phyloP scores from a whole-genome alignment of 228 moss, liverwort and hornwort genomes.

The Sphagnum fallax region DNA sequence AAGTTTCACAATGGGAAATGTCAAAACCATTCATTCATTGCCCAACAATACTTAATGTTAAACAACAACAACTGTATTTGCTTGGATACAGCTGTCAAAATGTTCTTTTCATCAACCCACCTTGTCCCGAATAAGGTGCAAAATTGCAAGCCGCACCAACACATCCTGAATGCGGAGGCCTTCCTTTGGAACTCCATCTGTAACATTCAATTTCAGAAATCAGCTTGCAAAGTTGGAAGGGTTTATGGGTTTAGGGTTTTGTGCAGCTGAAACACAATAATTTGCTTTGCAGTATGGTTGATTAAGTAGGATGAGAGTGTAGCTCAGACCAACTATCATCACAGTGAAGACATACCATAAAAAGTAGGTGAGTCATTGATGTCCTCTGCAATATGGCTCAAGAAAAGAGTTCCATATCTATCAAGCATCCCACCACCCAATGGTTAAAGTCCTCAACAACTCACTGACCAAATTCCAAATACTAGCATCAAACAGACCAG shows the following conservation, averaged over 20 bases:
- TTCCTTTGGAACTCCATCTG: conserved; percentile 99
- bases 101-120: conserved; percentile 10
- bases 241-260: too few species aligned
- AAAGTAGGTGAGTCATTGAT: conserved; percentile 71
- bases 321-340: background rate
- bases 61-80: background rate
- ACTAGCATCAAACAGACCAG: too few species aligned
- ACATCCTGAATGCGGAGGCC: conserved; percentile 97
- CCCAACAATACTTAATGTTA: too few species aligned
- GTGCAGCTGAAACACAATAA: too few species aligned
- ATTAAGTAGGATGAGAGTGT: too few species aligned
- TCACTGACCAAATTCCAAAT: too few species aligned
- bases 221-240: background rate
- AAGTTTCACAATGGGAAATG: background rate
- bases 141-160: conserved; percentile 87
- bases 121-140: conserved; percentile 96
- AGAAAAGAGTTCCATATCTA: conserved; percentile 88
- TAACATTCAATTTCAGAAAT: conserved; percentile 2
- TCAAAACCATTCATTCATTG: too few species aligned
- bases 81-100: background rate
- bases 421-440: background rate
- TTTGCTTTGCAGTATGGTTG: too few species aligned
- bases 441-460: too few species aligned
- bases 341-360: background rate
- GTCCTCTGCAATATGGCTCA: conserved; percentile 96